These are phyloP conservation scores for Clarireedia hainanense DNA, from an alignment of 2,329 filamentous ascomycete genomes.

Conservation along the genomic window DNA sequence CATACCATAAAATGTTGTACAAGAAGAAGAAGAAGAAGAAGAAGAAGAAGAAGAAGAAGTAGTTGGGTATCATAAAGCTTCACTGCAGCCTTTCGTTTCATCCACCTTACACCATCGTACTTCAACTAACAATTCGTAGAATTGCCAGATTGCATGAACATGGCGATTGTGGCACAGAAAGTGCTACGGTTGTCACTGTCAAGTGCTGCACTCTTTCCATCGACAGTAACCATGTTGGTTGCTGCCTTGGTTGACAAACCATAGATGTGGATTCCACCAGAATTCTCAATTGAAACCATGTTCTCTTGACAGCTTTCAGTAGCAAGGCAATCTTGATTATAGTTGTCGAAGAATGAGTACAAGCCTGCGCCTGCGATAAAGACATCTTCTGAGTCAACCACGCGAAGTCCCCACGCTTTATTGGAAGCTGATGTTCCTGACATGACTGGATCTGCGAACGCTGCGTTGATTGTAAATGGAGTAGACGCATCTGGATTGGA, in stretches of 20 bases:
- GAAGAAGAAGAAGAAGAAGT: no score
- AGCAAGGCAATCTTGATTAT: constrained; percentile 60
- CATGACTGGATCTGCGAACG: constrained; percentile 64
- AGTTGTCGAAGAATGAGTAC: constrained; percentile 82
- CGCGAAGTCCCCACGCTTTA: constrained; percentile 70
- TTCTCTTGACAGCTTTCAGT: constrained; percentile 67
- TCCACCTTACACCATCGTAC: no score
- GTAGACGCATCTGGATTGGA: constrained; percentile 66
- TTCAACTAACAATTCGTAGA: no score
- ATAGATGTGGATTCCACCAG: constrained; percentile 50
- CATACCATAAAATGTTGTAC: no score
- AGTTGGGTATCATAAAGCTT: no score
- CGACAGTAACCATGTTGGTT: constrained; percentile 62
- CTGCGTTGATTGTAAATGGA: constrained; percentile 52
- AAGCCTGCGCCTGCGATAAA: constrained; percentile 66
- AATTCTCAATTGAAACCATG: constrained; percentile 67
- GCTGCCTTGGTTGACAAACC: constrained; percentile 69
- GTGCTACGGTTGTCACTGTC: constrained; percentile 57
- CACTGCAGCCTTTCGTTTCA: no score
- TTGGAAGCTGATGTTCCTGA: constrained; percentile 35
- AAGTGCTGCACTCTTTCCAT: constrained; percentile 45
- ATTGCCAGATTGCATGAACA: no score
- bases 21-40: no score
- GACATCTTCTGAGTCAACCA: constrained; percentile 58
- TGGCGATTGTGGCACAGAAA: constrained; percentile 54